Evolutionary conservation across 805 yeast genomes (phyloP).

Genomic region (Barnettozyma wickerhamii): DNA sequence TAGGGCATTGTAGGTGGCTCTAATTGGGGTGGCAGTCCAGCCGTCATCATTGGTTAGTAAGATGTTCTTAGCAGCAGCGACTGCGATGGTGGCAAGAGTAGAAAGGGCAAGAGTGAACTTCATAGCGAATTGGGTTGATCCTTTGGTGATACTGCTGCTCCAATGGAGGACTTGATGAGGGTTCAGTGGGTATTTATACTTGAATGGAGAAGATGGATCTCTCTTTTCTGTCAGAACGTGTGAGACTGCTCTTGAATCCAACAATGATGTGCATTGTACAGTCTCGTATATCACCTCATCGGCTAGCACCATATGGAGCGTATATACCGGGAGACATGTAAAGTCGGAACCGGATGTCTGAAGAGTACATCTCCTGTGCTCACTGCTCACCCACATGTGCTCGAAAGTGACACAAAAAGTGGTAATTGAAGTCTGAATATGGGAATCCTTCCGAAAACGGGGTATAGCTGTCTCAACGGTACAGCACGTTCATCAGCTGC

Average conservation of each 20-base stretch:
- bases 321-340: too few species aligned
- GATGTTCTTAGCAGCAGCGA: conserved; percentile 35
- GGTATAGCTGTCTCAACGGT: not conserved
- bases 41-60: conserved; percentile 54
- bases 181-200: not conserved
- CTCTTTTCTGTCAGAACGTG: too few species aligned
- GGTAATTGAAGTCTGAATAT: not conserved
- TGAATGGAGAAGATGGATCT: too few species aligned
- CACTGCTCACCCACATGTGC: not conserved
- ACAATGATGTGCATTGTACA: too few species aligned
- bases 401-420: not conserved
- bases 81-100: conserved; percentile 9
- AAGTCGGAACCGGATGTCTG: too few species aligned
- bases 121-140: not conserved
- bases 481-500: not conserved
- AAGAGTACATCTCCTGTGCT: too few species aligned
- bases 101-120: conserved; percentile 3
- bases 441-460: too few species aligned
- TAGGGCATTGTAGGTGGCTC: conserved; percentile 49
- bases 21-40: conserved; percentile 52
- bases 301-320: too few species aligned
- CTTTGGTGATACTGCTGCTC: too few species aligned
- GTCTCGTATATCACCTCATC: too few species aligned
- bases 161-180: too few species aligned
- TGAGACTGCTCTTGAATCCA: too few species aligned